These are phyloP conservation scores for Hordeum marinum DNA, from an alignment of 176 grass and related monocot species.

Conservation along the genomic window DNA sequence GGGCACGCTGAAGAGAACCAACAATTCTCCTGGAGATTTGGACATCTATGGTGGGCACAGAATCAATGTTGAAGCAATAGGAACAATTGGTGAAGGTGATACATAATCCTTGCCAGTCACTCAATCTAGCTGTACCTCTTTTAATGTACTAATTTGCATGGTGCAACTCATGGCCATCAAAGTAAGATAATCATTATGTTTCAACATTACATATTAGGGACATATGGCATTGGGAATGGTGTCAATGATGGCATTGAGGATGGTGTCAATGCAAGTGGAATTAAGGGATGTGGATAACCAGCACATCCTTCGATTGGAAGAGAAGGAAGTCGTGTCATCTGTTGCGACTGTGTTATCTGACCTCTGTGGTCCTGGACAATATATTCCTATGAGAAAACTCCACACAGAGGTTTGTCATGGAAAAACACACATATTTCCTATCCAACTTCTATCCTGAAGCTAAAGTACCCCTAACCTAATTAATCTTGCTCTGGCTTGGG, in stretches of 20 bases:
- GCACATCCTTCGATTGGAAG: slow-evolving; percentile 67
- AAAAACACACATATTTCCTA: slow-evolving; percentile 11
- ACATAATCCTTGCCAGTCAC: neutral
- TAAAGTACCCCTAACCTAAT: neutral
- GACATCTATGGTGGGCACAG: slow-evolving; percentile 47
- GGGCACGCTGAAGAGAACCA: slow-evolving; percentile 33
- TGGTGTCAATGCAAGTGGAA: too few relatives aligned
- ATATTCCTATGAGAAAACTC: slow-evolving; percentile 81
- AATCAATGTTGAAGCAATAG: slow-evolving; percentile 45
- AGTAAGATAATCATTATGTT: too few relatives aligned
- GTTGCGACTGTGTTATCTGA: slow-evolving; percentile 80
- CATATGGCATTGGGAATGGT: too few relatives aligned
- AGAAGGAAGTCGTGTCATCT: slow-evolving; percentile 83
- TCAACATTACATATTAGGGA: too few relatives aligned
- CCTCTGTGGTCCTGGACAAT: slow-evolving; percentile 82
- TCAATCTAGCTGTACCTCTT: too few relatives aligned
- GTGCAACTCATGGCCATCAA: too few relatives aligned
- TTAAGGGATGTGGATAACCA: slow-evolving; percentile 61
- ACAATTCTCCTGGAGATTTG: slow-evolving; percentile 25
- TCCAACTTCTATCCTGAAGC: neutral
- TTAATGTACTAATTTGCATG: too few relatives aligned
- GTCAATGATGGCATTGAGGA: too few relatives aligned
- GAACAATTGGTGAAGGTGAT: slow-evolving; percentile 35
- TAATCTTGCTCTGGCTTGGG: neutral
- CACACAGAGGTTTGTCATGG: slow-evolving; percentile 68